phyloP scores from a whole-genome alignment of 2,329 filamentous ascomycete genomes.

The Alternaria conjuncta region DNA sequence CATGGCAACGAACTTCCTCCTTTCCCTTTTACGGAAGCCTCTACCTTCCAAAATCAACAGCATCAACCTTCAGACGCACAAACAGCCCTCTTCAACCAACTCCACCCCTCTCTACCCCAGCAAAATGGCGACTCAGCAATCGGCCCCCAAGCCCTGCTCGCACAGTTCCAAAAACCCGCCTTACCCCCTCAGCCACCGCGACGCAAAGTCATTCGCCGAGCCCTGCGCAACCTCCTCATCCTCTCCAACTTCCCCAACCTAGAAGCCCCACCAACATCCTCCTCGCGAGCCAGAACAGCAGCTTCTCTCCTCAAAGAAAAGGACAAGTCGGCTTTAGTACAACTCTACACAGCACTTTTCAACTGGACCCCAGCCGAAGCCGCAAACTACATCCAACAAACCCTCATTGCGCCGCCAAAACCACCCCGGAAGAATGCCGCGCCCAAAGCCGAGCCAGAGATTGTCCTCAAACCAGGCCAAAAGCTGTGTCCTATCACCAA shows the following conservation, averaged over 20 bases:
- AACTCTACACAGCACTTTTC: constrained; percentile 58
- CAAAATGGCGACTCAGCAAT: constrained; percentile 16
- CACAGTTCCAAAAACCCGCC: constrained; percentile 30
- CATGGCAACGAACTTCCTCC: constrained; percentile 26
- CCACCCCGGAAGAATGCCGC: constrained; percentile 47
- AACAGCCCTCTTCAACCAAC: constrained; percentile 31
- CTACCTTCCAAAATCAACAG: constrained; percentile 19
- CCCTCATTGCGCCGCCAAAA: constrained; percentile 53
- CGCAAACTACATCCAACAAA: constrained; percentile 33
- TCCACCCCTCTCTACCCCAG: constrained; percentile 18
- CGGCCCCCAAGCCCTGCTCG: constrained; percentile 28
- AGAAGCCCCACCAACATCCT: constrained; percentile 48
- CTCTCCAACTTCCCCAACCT: constrained; percentile 54
- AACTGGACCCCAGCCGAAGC: constrained; percentile 39
- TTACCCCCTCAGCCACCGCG: constrained; percentile 29
- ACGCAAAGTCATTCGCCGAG: constrained; percentile 54
- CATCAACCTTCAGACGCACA: constrained; percentile 28
- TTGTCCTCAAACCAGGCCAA: constrained; percentile 38
- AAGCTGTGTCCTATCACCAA: constrained; percentile 78
- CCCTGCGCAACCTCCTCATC: constrained; percentile 64
- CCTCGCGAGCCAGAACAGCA: constrained; percentile 59
- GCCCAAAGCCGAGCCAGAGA: constrained; percentile 23
- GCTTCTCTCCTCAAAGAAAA: constrained; percentile 44
- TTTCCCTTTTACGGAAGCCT: constrained; percentile 34
- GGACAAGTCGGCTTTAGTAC: constrained; percentile 58